These are phyloP conservation scores for Rhododendron simsii DNA, from an alignment of 148 eudicot species.

Conservation along the genomic window DNA sequence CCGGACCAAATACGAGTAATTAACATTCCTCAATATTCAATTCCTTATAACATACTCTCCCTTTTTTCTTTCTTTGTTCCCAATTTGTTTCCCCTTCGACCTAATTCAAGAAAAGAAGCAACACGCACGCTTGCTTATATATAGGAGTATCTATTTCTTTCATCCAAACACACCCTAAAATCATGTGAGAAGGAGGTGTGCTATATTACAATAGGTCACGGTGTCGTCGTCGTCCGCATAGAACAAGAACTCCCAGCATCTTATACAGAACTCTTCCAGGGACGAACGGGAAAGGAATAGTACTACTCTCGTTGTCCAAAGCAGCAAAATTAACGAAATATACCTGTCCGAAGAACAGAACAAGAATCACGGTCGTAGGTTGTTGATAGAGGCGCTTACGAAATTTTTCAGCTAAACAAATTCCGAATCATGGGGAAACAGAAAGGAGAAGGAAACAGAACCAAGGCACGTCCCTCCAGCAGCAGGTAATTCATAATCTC, in stretches of 20 bases:
- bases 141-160: not conserved
- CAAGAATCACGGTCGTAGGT: not conserved
- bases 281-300: not conserved
- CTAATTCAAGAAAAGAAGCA: not conserved
- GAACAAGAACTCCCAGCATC: not conserved
- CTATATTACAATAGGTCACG: not conserved
- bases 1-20: not conserved
- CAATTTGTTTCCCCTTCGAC: not conserved
- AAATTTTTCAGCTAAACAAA: not conserved
- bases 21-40: not conserved
- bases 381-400: not conserved
- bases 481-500: conserved; percentile 51
- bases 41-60: not conserved
- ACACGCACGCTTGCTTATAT: too few species aligned
- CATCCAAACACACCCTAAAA: not conserved
- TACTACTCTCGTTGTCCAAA: not conserved
- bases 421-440: conserved; percentile 59
- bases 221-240: not conserved
- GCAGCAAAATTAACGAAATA: not conserved
- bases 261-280: not conserved
- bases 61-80: not conserved
- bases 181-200: not conserved
- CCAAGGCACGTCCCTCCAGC: conserved; percentile 90
- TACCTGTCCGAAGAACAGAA: not conserved
- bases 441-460: conserved; percentile 83